These are phyloP conservation scores for Phellopilus nigrolimitatus DNA, from an alignment of 1,284 basidiomycete species.

Conservation along the genomic window DNA sequence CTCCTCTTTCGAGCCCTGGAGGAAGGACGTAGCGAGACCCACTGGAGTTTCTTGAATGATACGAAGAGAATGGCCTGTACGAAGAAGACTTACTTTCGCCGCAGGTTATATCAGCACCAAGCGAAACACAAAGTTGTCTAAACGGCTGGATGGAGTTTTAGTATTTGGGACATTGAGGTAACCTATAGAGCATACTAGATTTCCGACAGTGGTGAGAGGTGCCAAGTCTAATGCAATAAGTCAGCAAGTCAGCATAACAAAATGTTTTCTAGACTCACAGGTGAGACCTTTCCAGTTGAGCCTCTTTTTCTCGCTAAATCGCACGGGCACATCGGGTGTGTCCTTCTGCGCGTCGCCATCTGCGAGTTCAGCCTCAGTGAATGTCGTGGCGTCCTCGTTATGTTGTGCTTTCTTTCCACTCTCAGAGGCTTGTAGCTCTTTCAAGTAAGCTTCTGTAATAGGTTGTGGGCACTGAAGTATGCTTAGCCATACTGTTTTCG, in stretches of 20 bases:
- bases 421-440: conserved; percentile 44
- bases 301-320: conserved; percentile 82
- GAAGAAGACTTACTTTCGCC: conserved; percentile 69
- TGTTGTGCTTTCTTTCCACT: background rate
- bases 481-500: no score
- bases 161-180: background rate
- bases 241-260: no score
- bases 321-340: conserved; percentile 61
- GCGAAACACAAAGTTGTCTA: conserved; percentile 79
- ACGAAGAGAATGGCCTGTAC: conserved; percentile 12
- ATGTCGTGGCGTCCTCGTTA: background rate
- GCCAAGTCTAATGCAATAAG: conserved; percentile 65
- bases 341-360: conserved; percentile 38
- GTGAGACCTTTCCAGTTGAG: conserved; percentile 86
- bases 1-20: conserved; percentile 81
- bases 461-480: conserved; percentile 71
- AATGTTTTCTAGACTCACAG: conserved; percentile 66
- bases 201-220: conserved; percentile 93
- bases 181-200: conserved; percentile 55
- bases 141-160: conserved; percentile 62
- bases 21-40: conserved; percentile 80
- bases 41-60: conserved; percentile 32
- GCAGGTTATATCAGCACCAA: conserved; percentile 93
- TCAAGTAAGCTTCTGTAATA: conserved; percentile 64
- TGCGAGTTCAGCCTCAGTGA: conserved; percentile 16